Conservation (phyloP, 1,139 yeast genomes). For the Yamadazyma spencermartinsiae region DNA sequence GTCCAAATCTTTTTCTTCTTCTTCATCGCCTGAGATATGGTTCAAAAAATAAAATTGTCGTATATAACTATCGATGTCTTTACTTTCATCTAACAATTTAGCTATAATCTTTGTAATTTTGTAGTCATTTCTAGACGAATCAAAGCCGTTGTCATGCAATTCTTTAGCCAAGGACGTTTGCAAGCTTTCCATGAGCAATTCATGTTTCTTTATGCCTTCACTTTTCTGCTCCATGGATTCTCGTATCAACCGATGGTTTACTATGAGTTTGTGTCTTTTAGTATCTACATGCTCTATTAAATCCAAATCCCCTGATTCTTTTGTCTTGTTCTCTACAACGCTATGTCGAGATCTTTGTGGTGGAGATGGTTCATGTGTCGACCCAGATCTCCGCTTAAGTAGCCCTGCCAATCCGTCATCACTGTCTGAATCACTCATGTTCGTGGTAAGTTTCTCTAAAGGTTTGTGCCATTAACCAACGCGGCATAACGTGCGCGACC, state of each 20-base stretch:
- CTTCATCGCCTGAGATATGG: neutral
- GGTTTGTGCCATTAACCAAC: slow-evolving; percentile 5
- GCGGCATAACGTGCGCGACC: slow-evolving; percentile 5
- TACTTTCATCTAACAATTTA: slow-evolving; percentile 1
- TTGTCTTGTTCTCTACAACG: too few species aligned
- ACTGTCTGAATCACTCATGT: slow-evolving; percentile 2
- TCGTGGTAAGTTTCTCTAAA: slow-evolving; percentile 4
- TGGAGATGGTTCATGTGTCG: too few species aligned
- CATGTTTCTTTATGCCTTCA: neutral
- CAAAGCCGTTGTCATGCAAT: slow-evolving; percentile 29
- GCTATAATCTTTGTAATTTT: neutral
- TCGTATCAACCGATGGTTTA: slow-evolving; percentile 5
- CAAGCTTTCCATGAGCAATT: slow-evolving; percentile 5
- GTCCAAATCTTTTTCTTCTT: neutral
- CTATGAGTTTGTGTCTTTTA: slow-evolving; percentile 7
- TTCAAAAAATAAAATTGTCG: slow-evolving; percentile 6
- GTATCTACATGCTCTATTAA: slow-evolving; percentile 5
- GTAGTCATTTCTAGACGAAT: neutral
- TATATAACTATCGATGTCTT: neutral
- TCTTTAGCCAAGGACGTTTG: slow-evolving; percentile 20
- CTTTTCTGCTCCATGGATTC: slow-evolving; percentile 2
- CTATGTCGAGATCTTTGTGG: too few species aligned
- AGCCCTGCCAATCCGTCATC: slow-evolving; percentile 2
- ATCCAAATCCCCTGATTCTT: slow-evolving; percentile 4
- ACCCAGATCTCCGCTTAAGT: too few species aligned